Conservation (phyloP, 257 asterid genomes). For the Gentiana straminea region DNA sequence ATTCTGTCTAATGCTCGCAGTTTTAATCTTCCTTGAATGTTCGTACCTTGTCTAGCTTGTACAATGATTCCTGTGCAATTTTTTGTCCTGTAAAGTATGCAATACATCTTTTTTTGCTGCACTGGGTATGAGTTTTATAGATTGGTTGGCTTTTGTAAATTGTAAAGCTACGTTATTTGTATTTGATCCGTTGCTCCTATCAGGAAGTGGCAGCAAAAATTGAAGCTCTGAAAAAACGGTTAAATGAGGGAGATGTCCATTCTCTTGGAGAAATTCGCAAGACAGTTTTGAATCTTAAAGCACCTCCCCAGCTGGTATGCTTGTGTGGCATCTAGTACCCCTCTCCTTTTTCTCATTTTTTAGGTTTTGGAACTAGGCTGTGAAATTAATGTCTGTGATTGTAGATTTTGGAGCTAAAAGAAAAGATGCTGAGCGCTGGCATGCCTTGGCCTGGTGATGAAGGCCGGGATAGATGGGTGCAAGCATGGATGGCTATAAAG, state of each 20-base stretch:
- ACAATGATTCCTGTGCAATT: neutral
- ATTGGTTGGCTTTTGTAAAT: neutral
- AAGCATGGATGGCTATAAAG: slow-evolving; percentile 97
- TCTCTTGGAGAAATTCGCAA: slow-evolving; percentile 69
- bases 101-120: neutral
- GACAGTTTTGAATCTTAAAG: slow-evolving; percentile 68
- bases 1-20: neutral
- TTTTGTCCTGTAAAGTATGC: neutral
- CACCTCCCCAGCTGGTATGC: slow-evolving; percentile 80
- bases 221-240: slow-evolving; percentile 37
- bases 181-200: slow-evolving; percentile 6
- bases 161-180: neutral
- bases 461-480: slow-evolving; percentile 88
- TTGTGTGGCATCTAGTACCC: neutral
- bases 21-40: too few relatives aligned
- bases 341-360: too few relatives aligned
- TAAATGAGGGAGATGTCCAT: slow-evolving; percentile 50
- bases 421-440: slow-evolving; percentile 77
- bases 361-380: too few relatives aligned
- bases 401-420: slow-evolving; percentile 80
- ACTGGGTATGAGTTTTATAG: neutral
- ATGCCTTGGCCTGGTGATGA: slow-evolving; percentile 99
- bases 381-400: neutral
- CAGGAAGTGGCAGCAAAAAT: slow-evolving; percentile 72
- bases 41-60: too few relatives aligned